Base-by-base conservation (phyloP, 2,329 filamentous ascomycete genomes). In the Sporothrix mexicana region DNA sequence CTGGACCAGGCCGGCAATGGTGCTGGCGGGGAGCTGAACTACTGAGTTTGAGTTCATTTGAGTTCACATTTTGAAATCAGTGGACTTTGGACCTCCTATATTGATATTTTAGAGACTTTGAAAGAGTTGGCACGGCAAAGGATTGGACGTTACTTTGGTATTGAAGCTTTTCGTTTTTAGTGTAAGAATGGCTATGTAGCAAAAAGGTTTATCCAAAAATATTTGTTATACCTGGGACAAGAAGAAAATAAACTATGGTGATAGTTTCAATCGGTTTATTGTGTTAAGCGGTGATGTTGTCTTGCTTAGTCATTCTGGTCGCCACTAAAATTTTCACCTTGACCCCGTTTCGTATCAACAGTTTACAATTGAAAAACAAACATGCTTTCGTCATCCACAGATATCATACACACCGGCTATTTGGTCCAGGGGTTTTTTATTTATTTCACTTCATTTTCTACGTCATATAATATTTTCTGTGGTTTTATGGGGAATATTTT, bases 21-120 rank as follows among this genome's bases (percentile, higher is more conserved):
- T 49, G 93, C 91, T 55, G 90, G 91, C 55, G 92, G 93, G 41
- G 95, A 98, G 83, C 84, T 98, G 78, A 97, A 98, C 82, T 98
- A 98, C 80, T 98, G n/a, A 30, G 1, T 6, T 4, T 2, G 17
- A 20, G 10, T 41, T 53, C 15, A 13, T 69, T 12, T 53, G 0
- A 45, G 2, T 25, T 36, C 7, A 17, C 20, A 51, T 15, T 30
- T 17, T 7, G 20, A 45, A 13, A 30, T 49, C 15, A 17, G 45
- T 17, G 12, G n/a, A 36, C 30, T 36, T 36, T 36, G 30, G 30
- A 5, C 30, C 30, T 36, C 30, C 30, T 36, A 36, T 1, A 7
- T 36, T 36, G 30, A 36, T 36, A 36, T 36, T 36, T 36, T 36
- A 36, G 30, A 36, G 30, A 36, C 30, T 36, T 36, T 36, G 25